Evolutionary conservation across 176 grass and related monocot genomes (phyloP), one percentile per base, ranked within the genome.

Genomic region (Alloteropsis semialata): DNA sequence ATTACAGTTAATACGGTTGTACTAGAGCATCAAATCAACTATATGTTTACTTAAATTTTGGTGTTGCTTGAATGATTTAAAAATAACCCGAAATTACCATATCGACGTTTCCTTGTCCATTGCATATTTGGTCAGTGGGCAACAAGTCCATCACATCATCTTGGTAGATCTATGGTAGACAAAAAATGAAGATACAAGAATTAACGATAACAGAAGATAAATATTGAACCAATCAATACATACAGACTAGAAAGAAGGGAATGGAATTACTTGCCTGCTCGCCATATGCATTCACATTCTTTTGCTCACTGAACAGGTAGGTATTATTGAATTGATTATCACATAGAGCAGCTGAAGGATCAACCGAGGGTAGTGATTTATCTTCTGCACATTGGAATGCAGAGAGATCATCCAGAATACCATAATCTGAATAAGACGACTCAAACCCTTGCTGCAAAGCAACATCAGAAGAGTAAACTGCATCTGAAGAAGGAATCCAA

Each of bases 401-500:
- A 69, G 86, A 66, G 34, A 84, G 54, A 53, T 84, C 86, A 91
- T 89, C 89, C 84, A 89, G 72, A 9, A 91, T 65, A 65, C 51
- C 80, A 76, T 91, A 88, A 51, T 91, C 84, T 44, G 89, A 81
- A 87, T 86, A 90, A 36, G 91, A 80, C 13, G 87, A 63, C 28
- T 64, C 64, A 78, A 93, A 85, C 43, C 66, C 88, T 64, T 86
- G 42, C 55, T 83, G 74, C 74, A 88, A 19, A 73, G 82, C 80
- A 88, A 85, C 79, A 72, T 89, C 88, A 68, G 90, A 91, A 44
- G 91, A 78, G 65, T 94, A 94, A 69, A 95, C 83, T 27, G 61
- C 49, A 81, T 93, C 77, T 89, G 92, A 93, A 65, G 92, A 90
- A 72, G 90, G 85, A 88, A 95, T 81, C 95, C 88, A 95, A 74